Evolutionary conservation across 2,329 filamentous ascomycete species (phyloP), one percentile per base, ranked within the genome.

Genomic region (Aspergillus arachidicola): DNA sequence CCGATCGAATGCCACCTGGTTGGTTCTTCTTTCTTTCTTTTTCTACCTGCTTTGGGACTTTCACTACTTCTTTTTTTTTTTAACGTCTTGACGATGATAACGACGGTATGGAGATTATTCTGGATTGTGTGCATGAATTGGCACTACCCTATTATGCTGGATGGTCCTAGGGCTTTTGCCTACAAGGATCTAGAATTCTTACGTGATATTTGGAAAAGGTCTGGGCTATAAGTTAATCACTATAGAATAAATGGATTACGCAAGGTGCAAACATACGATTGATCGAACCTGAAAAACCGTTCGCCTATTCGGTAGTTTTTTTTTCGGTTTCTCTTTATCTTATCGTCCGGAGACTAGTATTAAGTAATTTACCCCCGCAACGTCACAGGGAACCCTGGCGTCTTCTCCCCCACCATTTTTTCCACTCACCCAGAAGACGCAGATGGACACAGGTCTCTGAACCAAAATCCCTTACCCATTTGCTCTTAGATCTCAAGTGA

Each of bases 171-270:
- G 36, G n/a, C 34, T 55, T n/a, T 54, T 21, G 19, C 51, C 34
- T 23, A n/a, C 14, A 21, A n/a, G 30, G 51, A 36, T 38, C n/a
- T 38, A 55, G 51, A 55, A 55, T 23, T 55, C 51, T 55, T 54
- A 10, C 30, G 34, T 55, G n/a, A 41, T 36, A 23, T 55, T 38
- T 38, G 34, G 21, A 38, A 55, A 55, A 21, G 21, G 32, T 55
- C 6, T 38, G 30, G 34, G 34, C 48, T 59, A 62, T 56, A 43
- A 50, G 41, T 59, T 59, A 62, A 59, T 56, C 36, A 41, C 23
- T 59, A 62, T 62, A 62, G 60, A 62, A 38, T 57, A 51, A 59
- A 62, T 59, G 56, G 59, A 57, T 62, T 32, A 62, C 60, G 60
- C 60, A 59, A 59, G 60, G 58, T 62, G 56, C 60, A 59, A 55